Conservation (phyloP, 176 grass and related monocot species). For the Phyllostachys edulis region DNA sequence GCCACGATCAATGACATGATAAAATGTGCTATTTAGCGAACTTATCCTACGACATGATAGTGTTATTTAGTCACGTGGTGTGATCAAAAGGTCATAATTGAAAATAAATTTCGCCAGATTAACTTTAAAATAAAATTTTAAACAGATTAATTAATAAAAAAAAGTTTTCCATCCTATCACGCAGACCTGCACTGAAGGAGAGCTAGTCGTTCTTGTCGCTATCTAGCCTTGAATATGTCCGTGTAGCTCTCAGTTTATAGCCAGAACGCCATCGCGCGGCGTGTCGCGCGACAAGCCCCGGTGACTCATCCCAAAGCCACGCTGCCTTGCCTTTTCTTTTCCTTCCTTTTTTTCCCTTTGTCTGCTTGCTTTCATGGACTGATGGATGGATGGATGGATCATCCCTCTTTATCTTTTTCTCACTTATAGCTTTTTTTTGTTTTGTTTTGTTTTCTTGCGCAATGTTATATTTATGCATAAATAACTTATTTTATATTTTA, state of each 20-base stretch:
- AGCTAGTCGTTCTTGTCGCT: slow-evolving; percentile 32
- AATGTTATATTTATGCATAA: background rate
- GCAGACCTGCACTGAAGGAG: slow-evolving; percentile 10
- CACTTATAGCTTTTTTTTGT: background rate
- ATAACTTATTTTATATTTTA: background rate
- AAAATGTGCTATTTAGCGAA: too few relatives aligned
- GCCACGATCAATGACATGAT: too few relatives aligned
- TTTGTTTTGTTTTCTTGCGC: background rate
- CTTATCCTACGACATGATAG: too few relatives aligned
- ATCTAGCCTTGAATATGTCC: slow-evolving; percentile 16
- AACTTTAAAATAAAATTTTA: too few relatives aligned
- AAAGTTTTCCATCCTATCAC: slow-evolving; percentile 4
- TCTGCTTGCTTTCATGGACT: background rate
- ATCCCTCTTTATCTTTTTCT: background rate
- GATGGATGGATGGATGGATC: background rate
- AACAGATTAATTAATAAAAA: too few relatives aligned
- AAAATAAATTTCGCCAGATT: too few relatives aligned
- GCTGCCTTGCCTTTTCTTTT: background rate
- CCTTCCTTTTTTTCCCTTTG: background rate
- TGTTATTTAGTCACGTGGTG: too few relatives aligned
- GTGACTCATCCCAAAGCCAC: slow-evolving; percentile 12
- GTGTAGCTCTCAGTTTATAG: slow-evolving; percentile 33
- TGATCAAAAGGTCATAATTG: too few relatives aligned
- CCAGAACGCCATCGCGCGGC: slow-evolving; percentile 25
- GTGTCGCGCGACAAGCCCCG: slow-evolving; percentile 1